Conservation (phyloP, 2,329 filamentous ascomycete species). For the Fusarium sp. region DNA sequence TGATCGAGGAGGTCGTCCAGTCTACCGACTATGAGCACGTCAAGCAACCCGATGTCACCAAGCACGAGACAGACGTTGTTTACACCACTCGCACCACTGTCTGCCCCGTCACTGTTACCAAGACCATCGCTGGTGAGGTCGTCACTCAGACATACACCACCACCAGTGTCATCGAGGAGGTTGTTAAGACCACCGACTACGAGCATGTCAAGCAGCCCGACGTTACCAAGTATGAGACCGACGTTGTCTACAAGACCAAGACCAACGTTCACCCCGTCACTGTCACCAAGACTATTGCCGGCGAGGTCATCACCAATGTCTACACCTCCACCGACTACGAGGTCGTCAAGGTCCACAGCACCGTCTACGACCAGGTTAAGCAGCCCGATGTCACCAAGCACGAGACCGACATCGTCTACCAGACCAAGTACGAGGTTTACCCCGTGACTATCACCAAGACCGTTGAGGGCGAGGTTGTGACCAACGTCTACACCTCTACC, state of each 20-base stretch:
- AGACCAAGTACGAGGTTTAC: constrained; percentile 56
- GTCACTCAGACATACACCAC: constrained; percentile 52
- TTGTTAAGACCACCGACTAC: constrained; percentile 48
- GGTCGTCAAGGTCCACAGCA: constrained; percentile 51
- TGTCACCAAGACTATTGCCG: constrained; percentile 49
- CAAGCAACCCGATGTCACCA: constrained; percentile 53
- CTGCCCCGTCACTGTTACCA: constrained; percentile 56
- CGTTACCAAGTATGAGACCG: constrained; percentile 49
- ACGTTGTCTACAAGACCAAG: constrained; percentile 53
- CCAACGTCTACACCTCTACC: constrained; percentile 44
- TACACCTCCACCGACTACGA: constrained; percentile 45
- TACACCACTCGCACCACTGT: constrained; percentile 58
- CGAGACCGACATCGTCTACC: constrained; percentile 50
- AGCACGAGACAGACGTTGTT: constrained; percentile 49
- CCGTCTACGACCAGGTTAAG: constrained; percentile 51
- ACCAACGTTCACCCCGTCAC: constrained; percentile 59
- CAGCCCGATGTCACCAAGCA: constrained; percentile 53
- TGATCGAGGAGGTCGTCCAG: constrained; percentile 48
- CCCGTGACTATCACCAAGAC: constrained; percentile 55
- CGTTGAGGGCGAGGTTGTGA: constrained; percentile 41
- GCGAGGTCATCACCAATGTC: constrained; percentile 42
- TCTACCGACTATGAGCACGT: constrained; percentile 52
- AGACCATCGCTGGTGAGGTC: constrained; percentile 51
- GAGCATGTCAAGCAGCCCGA: constrained; percentile 48
- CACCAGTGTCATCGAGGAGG: constrained; percentile 45